Percentiles rank a stretch among this genome's conserved stretches.
phyloP scores from a whole-genome alignment of 306 rosid genomes.

The Dryas alaskensis region DNA sequence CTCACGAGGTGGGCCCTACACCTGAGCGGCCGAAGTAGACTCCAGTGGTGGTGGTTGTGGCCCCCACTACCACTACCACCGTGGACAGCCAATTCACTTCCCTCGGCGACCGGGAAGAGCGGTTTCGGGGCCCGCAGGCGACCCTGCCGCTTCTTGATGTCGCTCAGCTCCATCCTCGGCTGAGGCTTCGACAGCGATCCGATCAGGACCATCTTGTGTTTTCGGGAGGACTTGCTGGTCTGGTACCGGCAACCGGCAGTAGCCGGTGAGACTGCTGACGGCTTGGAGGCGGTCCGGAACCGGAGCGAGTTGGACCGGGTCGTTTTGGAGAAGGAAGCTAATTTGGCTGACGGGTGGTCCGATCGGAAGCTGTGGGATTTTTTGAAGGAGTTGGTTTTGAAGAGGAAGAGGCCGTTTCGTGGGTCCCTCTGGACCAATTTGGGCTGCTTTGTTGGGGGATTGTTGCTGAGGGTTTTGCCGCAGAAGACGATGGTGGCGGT shows the following conservation, averaged over 20 bases:
- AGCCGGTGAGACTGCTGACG: not conserved
- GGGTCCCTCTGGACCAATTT: constrained; percentile 18
- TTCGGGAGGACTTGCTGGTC: not conserved
- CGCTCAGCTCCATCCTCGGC: constrained; percentile 29
- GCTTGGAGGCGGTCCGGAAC: not conserved
- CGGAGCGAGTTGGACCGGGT: too few species aligned
- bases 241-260: not conserved
- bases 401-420: constrained; percentile 25
- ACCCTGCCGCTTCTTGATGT: constrained; percentile 26
- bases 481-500: constrained; percentile 20
- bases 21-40: constrained; percentile 9
- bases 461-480: constrained; percentile 12
- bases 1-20: constrained; percentile 29
- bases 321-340: too few species aligned
- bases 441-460: not conserved
- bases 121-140: constrained; percentile 5
- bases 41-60: not conserved
- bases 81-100: not conserved
- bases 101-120: constrained; percentile 13
- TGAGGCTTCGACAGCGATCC: constrained; percentile 21
- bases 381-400: constrained; percentile 30
- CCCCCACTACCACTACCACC: not conserved
- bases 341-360: too few species aligned
- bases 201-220: constrained; percentile 14
- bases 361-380: constrained; percentile 15